Base-by-base conservation (phyloP, 2,329 filamentous ascomycete genomes). In the Xylariaceae sp. region DNA sequence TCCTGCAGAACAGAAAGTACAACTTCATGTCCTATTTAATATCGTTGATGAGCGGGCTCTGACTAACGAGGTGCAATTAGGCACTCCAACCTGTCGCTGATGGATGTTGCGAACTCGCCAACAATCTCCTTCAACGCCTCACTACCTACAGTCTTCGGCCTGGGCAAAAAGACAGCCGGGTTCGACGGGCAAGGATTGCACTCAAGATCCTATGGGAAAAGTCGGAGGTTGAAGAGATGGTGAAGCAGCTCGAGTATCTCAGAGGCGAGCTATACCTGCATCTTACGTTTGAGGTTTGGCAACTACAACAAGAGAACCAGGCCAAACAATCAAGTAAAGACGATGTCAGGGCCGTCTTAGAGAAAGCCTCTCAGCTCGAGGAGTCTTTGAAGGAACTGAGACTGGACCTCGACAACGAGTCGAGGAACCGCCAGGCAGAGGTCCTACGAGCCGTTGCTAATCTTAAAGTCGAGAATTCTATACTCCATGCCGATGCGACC, bases 191-290 rank as follows among this genome's bases (percentile, higher is more conserved):
- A 7, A 62, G 54, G 37, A 29, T 6, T 15, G 50, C 49, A 13
- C 44, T 43, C 11, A 46, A 27, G 30, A 57, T 13, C 24, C 29
- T 59, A 40, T 60, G 59, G 59, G 60, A 56, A 32, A 63, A 58
- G 21, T 37, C 35, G 18, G 61, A 63, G 35, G 57, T 63, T 13
- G 32, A 43, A 7, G 59, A 57, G n/a, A 58, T 60, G 4, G 36
- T 51, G 3, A 37, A 43, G 8, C 53, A 57, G 23, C 41, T 60
- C 10, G 24, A 63, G 6, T 32, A 40, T 18, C 59, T 62, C 32
- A 50, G 51, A 15, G 57, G 42, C 16, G 46, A 58, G 47, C 46
- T 63, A 10, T 37, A 9, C 4, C 33, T 63, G 29, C 32, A 61
- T 15, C 47, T 55, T 39, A 43, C 35, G 5, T 21, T 33, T 21